phyloP scores from a whole-genome alignment of 1,139 yeast species.

The Debaryomycetaceae sp. region DNA sequence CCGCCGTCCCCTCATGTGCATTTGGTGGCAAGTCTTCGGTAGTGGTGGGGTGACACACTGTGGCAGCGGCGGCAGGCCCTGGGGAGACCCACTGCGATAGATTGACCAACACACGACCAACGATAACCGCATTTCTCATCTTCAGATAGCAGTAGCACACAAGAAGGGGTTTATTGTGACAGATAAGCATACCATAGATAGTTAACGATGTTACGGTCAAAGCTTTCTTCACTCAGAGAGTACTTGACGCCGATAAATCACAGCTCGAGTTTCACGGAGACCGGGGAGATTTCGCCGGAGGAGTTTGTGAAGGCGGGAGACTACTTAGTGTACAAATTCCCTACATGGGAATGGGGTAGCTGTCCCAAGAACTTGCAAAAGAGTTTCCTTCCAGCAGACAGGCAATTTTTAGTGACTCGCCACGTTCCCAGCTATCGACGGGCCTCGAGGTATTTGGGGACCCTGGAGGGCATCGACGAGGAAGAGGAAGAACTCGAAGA shows the following conservation, averaged over 20 bases:
- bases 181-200: neutral
- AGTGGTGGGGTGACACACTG: too few species aligned
- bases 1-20: too few species aligned
- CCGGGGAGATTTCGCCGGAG: constrained; percentile 93
- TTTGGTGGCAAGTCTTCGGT: too few species aligned
- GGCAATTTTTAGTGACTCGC: constrained; percentile 80
- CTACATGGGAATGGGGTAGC: constrained; percentile 94
- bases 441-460: constrained; percentile 56
- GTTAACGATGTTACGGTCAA: constrained; percentile 55
- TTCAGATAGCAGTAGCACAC: neutral
- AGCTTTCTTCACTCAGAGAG: constrained; percentile 81
- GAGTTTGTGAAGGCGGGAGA: constrained; percentile 95
- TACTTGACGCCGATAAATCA: constrained; percentile 88
- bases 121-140: neutral
- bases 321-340: constrained; percentile 82
- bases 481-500: constrained; percentile 42
- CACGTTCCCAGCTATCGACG: constrained; percentile 86
- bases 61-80: too few species aligned
- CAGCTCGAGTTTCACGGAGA: constrained; percentile 71
- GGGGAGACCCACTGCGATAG: neutral
- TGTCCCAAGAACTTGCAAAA: constrained; percentile 60
- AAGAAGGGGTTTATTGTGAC: neutral
- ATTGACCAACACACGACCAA: neutral
- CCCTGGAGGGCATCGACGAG: constrained; percentile 31
- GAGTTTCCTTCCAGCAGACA: constrained; percentile 78